Conservation (phyloP, 2,329 filamentous ascomycete genomes). For the Fusarium nodosum region DNA sequence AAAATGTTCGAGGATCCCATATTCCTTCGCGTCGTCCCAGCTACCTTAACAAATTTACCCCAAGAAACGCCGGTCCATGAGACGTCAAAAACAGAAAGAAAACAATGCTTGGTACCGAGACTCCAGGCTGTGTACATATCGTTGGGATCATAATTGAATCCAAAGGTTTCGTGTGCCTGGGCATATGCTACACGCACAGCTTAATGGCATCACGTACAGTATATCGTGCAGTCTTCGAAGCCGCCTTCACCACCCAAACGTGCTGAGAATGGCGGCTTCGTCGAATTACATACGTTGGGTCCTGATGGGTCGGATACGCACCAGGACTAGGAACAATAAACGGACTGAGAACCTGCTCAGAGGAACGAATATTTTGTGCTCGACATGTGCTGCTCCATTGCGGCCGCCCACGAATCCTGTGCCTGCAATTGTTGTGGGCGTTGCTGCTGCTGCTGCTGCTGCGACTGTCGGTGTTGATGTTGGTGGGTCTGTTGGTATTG, state of each 20-base stretch:
- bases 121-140: constrained; percentile 43
- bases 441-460: constrained; percentile 27
- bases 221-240: constrained; percentile 38
- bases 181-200: constrained; percentile 4
- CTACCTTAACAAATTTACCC: constrained; percentile 11
- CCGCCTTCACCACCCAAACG: constrained; percentile 22
- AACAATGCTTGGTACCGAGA: constrained; percentile 39
- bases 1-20: constrained; percentile 20
- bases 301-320: background rate
- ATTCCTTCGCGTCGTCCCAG: constrained; percentile 17
- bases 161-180: constrained; percentile 14
- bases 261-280: constrained; percentile 27
- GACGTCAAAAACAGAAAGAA: constrained; percentile 35
- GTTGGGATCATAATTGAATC: constrained; percentile 27
- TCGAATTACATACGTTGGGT: constrained; percentile 23
- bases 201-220: constrained; percentile 14
- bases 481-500: constrained; percentile 35
- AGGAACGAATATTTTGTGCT: constrained; percentile 53
- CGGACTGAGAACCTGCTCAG: constrained; percentile 45
- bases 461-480: constrained; percentile 28
- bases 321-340: constrained; percentile 27
- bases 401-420: constrained; percentile 56
- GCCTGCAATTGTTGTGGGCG: constrained; percentile 42
- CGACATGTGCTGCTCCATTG: constrained; percentile 50
- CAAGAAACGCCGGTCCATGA: constrained; percentile 47